A percentile compares a stretch with the other conserved stretches of the same genome.
These are phyloP conservation scores for Ceratocystis variospora DNA, from an alignment of 2,329 filamentous ascomycete genomes.

Conservation along the genomic window DNA sequence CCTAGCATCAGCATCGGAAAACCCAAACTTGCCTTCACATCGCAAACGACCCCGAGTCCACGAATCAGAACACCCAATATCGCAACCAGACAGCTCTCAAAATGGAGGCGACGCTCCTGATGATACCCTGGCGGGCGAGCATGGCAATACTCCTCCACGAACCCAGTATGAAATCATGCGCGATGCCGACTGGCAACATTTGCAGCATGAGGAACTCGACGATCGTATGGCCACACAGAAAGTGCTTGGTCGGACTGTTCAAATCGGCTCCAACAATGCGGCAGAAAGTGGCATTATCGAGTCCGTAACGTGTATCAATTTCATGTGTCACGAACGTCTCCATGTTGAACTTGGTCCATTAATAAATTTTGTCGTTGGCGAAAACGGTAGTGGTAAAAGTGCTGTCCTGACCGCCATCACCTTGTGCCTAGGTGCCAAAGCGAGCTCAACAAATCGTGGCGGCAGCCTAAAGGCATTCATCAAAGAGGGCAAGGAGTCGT, in stretches of 20 bases:
- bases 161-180: constrained; percentile 50
- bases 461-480: constrained; percentile 81
- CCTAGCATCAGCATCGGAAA: neutral
- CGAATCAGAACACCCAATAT: neutral
- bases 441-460: constrained; percentile 81
- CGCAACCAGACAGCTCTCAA: neutral
- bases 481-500: constrained; percentile 71
- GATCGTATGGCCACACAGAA: constrained; percentile 53
- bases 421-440: constrained; percentile 87
- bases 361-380: constrained; percentile 95
- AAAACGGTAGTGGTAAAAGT: constrained; percentile 96
- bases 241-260: constrained; percentile 26
- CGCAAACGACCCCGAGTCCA: constrained; percentile 4
- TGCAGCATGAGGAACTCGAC: constrained; percentile 43
- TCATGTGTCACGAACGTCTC: constrained; percentile 86
- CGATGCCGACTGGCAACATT: constrained; percentile 45
- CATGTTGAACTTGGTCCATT: constrained; percentile 77
- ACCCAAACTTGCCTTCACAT: neutral
- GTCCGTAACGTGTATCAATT: constrained; percentile 75
- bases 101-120: constrained; percentile 22
- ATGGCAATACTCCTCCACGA: constrained; percentile 30
- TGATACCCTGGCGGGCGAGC: constrained; percentile 25
- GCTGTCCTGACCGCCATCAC: constrained; percentile 87
- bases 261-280: constrained; percentile 52
- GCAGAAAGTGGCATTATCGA: constrained; percentile 80